phyloP scores from a whole-genome alignment of 2,329 filamentous ascomycete species.

The Teratosphaeria gauchensis region DNA sequence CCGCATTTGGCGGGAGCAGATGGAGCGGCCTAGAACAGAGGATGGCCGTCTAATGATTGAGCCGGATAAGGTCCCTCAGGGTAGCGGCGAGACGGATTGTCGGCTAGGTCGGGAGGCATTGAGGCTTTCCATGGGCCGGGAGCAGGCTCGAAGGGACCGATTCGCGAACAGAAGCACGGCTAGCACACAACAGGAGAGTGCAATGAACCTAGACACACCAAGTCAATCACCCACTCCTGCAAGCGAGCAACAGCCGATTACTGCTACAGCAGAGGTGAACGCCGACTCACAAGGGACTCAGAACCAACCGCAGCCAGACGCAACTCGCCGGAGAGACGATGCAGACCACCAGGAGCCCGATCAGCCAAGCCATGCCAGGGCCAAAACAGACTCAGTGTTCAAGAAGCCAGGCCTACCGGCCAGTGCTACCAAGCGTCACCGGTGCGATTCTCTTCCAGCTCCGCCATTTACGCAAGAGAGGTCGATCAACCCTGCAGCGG shows the following conservation, averaged over 20 bases:
- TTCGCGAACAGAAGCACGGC: neutral
- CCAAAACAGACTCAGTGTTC: neutral
- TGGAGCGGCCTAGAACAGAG: neutral
- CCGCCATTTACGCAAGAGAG: neutral
- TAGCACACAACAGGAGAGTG: neutral
- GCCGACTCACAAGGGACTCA: no score
- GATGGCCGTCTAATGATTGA: neutral
- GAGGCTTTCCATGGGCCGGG: neutral
- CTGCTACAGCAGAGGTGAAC: no score
- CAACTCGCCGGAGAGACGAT: neutral
- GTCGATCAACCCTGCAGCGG: neutral
- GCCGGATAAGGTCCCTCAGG: neutral
- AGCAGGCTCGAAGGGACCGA: neutral
- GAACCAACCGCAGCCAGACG: neutral
- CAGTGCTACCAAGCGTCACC: neutral
- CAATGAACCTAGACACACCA: neutral
- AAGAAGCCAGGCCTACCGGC: neutral
- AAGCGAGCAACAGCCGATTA: no score
- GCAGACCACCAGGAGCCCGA: neutral
- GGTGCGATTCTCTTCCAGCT: neutral
- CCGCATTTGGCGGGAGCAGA: neutral
- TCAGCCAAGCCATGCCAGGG: neutral
- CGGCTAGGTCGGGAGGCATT: neutral
- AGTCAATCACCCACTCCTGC: neutral
- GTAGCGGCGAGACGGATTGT: neutral